Percentiles rank a stretch among this genome's conserved stretches.
Evolutionary conservation across 257 asterid genomes (phyloP).

Genomic region (Salvia splendens): DNA sequence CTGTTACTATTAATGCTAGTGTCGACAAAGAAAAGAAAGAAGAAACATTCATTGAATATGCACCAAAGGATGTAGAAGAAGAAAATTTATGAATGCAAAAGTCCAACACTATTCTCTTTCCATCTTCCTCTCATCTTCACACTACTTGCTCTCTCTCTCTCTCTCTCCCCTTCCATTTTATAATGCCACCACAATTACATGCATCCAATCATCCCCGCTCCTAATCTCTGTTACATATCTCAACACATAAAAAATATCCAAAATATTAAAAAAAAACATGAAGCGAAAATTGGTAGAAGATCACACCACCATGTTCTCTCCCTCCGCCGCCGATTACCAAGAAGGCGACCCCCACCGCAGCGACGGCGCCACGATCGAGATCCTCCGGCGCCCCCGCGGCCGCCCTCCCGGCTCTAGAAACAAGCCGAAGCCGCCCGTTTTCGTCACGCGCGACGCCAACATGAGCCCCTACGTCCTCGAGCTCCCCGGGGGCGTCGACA

Average conservation of each 20-base stretch:
- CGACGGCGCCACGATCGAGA: conserved; percentile 76
- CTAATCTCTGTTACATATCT: conserved; percentile 8
- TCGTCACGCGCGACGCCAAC: conserved; percentile 49
- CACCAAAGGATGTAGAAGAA: neutral
- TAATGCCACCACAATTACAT: conserved; percentile 13
- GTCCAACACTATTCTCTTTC: conserved; percentile 21
- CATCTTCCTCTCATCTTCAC: neutral
- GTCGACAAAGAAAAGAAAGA: conserved; percentile 23
- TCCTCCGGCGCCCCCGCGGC: conserved; percentile 80
- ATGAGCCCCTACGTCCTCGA: conserved; percentile 81
- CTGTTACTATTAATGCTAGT: neutral
- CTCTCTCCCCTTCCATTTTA: neutral
- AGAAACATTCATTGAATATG: conserved; percentile 19
- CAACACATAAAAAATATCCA: conserved; percentile 16
- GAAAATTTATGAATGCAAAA: neutral
- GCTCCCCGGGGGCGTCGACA: conserved; percentile 56
- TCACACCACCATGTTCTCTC: conserved; percentile 42
- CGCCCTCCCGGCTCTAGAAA: conserved; percentile 79
- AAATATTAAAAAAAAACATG: conserved; percentile 30
- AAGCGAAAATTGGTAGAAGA: conserved; percentile 50
- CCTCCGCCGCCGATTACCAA: conserved; percentile 30
- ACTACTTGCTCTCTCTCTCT: neutral
- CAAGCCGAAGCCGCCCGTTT: conserved; percentile 64
- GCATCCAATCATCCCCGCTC: conserved; percentile 32
- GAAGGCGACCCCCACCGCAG: conserved; percentile 35